phyloP scores from a whole-genome alignment of 2,329 filamentous ascomycete genomes.

The Dactylellina haptotyla region DNA sequence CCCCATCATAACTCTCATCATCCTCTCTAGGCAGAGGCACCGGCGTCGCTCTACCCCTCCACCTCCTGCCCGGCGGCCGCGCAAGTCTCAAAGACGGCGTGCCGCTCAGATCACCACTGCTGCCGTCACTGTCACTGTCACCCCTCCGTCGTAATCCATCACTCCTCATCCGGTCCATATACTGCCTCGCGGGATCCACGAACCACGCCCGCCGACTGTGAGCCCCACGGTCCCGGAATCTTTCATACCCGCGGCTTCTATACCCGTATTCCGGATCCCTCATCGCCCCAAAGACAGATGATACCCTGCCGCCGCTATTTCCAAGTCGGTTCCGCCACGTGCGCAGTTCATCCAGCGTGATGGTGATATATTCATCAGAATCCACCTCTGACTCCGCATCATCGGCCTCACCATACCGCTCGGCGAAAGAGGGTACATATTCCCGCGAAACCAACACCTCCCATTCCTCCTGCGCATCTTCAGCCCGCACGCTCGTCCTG shows the following conservation, averaged over 20 bases:
- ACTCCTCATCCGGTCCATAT: neutral
- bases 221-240: neutral
- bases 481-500: neutral
- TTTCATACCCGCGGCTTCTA: neutral
- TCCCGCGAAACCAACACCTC: neutral
- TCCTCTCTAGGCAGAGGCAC: neutral
- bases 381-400: slow-evolving; percentile 10
- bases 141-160: too few relatives aligned
- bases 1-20: neutral
- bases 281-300: too few relatives aligned
- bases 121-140: too few relatives aligned
- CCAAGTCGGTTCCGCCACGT: neutral
- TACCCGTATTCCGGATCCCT: too few relatives aligned
- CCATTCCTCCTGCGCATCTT: neutral
- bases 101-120: neutral
- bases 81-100: neutral
- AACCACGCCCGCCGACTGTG: slow-evolving; percentile 1
- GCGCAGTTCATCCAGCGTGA: neutral
- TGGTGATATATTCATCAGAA: slow-evolving; percentile 17
- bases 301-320: too few relatives aligned
- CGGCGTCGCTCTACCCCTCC: neutral
- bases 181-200: neutral
- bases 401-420: neutral
- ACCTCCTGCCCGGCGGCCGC: neutral
- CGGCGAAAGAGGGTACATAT: too few relatives aligned